Evolutionary conservation across 345 rosid species (phyloP).

Genomic region (Turritis glabra): DNA sequence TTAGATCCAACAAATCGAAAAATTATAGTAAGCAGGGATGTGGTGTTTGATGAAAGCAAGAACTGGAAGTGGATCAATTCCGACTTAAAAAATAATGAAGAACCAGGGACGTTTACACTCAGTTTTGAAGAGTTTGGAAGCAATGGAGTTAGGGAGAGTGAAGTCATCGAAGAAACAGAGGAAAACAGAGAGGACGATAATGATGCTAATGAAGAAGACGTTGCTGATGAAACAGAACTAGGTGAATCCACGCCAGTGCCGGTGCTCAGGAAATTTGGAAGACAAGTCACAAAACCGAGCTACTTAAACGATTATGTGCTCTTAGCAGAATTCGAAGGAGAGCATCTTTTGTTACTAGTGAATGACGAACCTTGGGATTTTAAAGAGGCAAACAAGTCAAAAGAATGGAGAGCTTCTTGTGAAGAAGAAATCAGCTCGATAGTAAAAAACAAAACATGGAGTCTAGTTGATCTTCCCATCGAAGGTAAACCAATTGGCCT

Average conservation of each 20-base stretch:
- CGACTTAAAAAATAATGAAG: background rate
- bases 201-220: no score
- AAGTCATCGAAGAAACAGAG: no score
- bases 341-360: accelerated
- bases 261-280: no score
- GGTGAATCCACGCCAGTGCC: no score
- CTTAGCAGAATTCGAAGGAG: no score
- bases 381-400: background rate
- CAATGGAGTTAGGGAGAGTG: no score
- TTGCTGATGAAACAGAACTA: no score
- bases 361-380: background rate
- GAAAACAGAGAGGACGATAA: no score
- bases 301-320: no score
- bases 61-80: no score
- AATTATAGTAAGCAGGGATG: background rate
- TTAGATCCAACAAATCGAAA: accelerated
- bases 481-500: background rate
- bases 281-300: no score
- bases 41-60: background rate
- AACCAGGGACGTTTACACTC: background rate
- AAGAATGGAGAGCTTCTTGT: background rate
- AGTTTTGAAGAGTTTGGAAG: background rate
- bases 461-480: accelerated
- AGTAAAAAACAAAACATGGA: background rate
- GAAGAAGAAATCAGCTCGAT: accelerated